Evolutionary conservation across 1,139 yeast genomes (phyloP).

Genomic region (Debaryomycetaceae sp.): DNA sequence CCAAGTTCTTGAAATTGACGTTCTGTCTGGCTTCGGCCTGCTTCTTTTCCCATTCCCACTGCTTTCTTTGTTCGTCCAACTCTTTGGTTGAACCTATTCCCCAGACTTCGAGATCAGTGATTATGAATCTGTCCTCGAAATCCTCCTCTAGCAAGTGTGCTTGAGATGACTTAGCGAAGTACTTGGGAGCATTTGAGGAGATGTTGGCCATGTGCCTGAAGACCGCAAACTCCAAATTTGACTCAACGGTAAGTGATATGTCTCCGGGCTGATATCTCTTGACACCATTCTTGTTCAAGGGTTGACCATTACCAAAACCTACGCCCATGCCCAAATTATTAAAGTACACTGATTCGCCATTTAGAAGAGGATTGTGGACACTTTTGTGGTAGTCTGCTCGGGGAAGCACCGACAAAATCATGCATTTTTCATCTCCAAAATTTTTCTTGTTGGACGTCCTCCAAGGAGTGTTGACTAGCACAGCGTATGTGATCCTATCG

Average conservation of each 20-base stretch:
- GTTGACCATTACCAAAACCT: conserved; percentile 74
- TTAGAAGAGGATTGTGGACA: conserved; percentile 23
- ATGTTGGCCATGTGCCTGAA: conserved; percentile 58
- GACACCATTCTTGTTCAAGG: conserved; percentile 44
- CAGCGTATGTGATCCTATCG: conserved; percentile 55
- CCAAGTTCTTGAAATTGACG: conserved; percentile 60
- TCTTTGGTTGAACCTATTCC: conserved; percentile 82
- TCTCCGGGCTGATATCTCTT: conserved; percentile 54
- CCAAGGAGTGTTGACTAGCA: conserved; percentile 73
- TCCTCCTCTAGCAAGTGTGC: conserved; percentile 21
- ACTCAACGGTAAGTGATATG: conserved; percentile 75
- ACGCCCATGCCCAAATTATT: conserved; percentile 72
- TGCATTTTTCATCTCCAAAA: conserved; percentile 60
- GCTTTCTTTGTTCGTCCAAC: conserved; percentile 67
- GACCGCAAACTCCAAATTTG: conserved; percentile 73
- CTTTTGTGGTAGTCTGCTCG: conserved; percentile 53
- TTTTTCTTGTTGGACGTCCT: conserved; percentile 62
- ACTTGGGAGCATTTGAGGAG: conserved; percentile 20
- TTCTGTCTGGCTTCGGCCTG: conserved; percentile 78
- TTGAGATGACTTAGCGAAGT: conserved; percentile 26
- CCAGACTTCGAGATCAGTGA: conserved; percentile 84
- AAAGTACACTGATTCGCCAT: conserved; percentile 51
- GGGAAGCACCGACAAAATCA: conserved; percentile 65
- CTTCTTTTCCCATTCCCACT: conserved; percentile 89
- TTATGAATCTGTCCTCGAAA: conserved; percentile 68